These are phyloP conservation scores for Hygrophorus pudorinus DNA, from an alignment of 768 basidiomycete genomes.

Conservation along the genomic window DNA sequence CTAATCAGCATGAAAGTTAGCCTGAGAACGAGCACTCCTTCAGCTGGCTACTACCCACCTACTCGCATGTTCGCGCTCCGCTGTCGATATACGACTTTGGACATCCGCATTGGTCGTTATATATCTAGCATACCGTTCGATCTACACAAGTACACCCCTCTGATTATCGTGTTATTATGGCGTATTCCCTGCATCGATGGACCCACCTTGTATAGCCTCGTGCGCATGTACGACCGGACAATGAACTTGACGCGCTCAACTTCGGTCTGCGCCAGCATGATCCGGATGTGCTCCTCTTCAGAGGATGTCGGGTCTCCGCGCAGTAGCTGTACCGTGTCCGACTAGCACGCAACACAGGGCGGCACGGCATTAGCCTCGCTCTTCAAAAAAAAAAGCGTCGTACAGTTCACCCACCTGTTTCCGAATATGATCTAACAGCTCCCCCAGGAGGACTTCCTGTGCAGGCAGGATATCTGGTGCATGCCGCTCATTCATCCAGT, in stretches of 20 bases:
- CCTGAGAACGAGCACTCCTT: neutral
- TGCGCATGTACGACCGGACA: slow-evolving; percentile 81
- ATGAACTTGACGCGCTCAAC: slow-evolving; percentile 89
- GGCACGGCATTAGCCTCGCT: no score
- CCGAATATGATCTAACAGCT: slow-evolving; percentile 68
- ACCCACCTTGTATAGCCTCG: slow-evolving; percentile 74
- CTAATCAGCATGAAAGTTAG: slow-evolving; percentile 25
- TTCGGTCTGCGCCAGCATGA: no score
- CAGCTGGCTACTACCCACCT: slow-evolving; percentile 50
- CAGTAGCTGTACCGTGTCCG: slow-evolving; percentile 73
- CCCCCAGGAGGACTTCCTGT: slow-evolving; percentile 64
- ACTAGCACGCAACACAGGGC: slow-evolving; percentile 30
- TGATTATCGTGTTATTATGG: neutral
- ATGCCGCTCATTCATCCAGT: slow-evolving; percentile 82
- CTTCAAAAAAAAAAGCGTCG: neutral
- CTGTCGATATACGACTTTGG: slow-evolving; percentile 68
- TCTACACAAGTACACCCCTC: slow-evolving; percentile 31
- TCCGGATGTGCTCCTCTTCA: no score
- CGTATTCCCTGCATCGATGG: neutral
- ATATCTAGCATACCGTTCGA: slow-evolving; percentile 79
- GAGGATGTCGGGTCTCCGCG: no score
- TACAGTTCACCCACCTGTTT: slow-evolving; percentile 75
- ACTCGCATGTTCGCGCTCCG: slow-evolving; percentile 74
- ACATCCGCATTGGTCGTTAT: slow-evolving; percentile 61
- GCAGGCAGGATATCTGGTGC: slow-evolving; percentile 71